phyloP scores from a whole-genome alignment of 768 basidiomycete genomes.

The Sporobolomyces pararoseus region DNA sequence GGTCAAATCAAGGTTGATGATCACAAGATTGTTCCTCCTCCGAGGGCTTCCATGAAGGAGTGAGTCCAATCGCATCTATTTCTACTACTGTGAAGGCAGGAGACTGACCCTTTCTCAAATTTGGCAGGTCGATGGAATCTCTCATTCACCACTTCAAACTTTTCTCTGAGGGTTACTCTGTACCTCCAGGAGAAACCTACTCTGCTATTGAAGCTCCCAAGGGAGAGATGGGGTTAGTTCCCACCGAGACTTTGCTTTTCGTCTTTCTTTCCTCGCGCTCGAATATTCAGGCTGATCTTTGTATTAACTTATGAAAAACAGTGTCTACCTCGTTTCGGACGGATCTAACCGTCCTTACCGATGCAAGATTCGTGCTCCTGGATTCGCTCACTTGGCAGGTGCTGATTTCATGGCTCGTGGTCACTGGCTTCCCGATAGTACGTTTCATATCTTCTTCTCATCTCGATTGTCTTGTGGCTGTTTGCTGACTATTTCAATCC shows the following conservation, averaged over 20 bases:
- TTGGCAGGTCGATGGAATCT: constrained; percentile 51
- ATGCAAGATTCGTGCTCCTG: constrained; percentile 62
- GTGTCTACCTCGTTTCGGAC: constrained; percentile 95
- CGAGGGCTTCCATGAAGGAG: constrained; percentile 97
- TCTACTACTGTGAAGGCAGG: no score
- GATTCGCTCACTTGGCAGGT: constrained; percentile 70
- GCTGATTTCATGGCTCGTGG: constrained; percentile 98
- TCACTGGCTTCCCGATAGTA: constrained; percentile 51
- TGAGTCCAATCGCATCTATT: no score
- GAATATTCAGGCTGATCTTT: background rate
- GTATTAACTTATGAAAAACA: constrained; percentile 70
- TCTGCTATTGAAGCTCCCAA: constrained; percentile 97
- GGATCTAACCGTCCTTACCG: constrained; percentile 93
- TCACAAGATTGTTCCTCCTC: constrained; percentile 93
- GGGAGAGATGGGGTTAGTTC: constrained; percentile 70
- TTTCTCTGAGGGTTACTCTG: constrained; percentile 93
- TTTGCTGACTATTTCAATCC: background rate
- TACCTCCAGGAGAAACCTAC: constrained; percentile 85
- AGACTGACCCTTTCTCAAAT: no score
- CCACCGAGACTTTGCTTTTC: background rate
- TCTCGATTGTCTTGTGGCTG: background rate
- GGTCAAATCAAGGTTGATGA: constrained; percentile 93
- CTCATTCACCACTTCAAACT: constrained; percentile 96
- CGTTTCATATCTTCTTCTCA: constrained; percentile 44
- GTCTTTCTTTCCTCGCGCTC: background rate